Percentiles rank a stretch among this genome's conserved stretches.
phyloP scores from a whole-genome alignment of 176 grass and related monocot species.

The Ensete glaucum region DNA sequence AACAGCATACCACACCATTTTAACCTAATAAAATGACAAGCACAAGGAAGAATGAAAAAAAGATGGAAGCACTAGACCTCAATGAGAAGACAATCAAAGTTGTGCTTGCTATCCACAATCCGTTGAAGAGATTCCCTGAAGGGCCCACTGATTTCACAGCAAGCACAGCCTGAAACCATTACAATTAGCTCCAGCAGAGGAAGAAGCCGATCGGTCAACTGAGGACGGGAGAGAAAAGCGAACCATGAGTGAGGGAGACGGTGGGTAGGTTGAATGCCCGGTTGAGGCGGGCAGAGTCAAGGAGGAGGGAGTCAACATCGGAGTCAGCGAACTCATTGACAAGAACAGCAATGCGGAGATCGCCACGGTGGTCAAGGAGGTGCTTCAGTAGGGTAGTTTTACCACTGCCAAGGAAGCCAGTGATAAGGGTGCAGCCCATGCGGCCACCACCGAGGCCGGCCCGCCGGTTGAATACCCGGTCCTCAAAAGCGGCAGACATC shows the following conservation, averaged over 20 bases:
- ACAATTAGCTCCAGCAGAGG: no score
- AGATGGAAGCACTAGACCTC: neutral
- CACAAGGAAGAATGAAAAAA: neutral
- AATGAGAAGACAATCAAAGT: conserved; percentile 17
- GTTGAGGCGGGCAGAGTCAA: conserved; percentile 13
- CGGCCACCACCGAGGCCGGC: conserved; percentile 10
- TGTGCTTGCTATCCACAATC: conserved; percentile 21
- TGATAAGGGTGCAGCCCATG: conserved; percentile 15
- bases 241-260: conserved; percentile 16
- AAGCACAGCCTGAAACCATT: conserved; percentile 12
- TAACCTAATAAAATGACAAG: neutral
- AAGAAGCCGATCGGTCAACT: no score
- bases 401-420: conserved; percentile 16
- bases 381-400: conserved; percentile 13
- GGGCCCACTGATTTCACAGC: conserved; percentile 5
- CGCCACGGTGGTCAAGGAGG: conserved; percentile 10
- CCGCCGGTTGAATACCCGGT: conserved; percentile 18
- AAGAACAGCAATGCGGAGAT: conserved; percentile 13
- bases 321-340: conserved; percentile 18
- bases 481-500: neutral
- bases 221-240: neutral
- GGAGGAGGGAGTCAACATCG: conserved; percentile 16
- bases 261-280: conserved; percentile 11
- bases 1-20: neutral
- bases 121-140: conserved; percentile 16